These are phyloP conservation scores for Teratosphaeria viscida DNA, from an alignment of 2,329 filamentous ascomycete species.

Conservation along the genomic window DNA sequence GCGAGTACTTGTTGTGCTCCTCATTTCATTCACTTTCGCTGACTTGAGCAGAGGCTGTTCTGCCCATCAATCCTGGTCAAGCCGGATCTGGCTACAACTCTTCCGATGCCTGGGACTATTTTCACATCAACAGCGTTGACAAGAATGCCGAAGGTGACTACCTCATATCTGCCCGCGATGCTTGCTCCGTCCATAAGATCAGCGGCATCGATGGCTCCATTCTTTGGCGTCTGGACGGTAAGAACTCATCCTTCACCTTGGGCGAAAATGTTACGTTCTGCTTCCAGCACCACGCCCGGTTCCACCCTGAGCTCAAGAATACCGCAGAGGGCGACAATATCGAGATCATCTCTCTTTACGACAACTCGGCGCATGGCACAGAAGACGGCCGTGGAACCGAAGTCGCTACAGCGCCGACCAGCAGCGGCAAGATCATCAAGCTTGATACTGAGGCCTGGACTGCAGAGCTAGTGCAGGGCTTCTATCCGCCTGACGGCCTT, in stretches of 20 bases:
- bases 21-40: background rate
- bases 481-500: conserved; percentile 19
- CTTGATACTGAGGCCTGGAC: conserved; percentile 10
- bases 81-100: background rate
- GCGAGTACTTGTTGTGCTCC: conserved; percentile 11
- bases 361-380: conserved; percentile 31
- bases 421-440: conserved; percentile 10
- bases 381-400: background rate
- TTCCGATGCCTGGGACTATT: conserved; percentile 39
- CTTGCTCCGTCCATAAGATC: conserved; percentile 37
- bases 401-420: conserved; percentile 17
- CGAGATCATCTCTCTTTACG: conserved; percentile 41
- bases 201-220: conserved; percentile 36
- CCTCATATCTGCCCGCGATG: conserved; percentile 42
- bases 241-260: conserved; percentile 6
- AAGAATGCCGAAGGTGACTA: conserved; percentile 40
- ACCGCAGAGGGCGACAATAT: conserved; percentile 16
- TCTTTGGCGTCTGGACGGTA: conserved; percentile 37
- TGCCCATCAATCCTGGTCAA: background rate
- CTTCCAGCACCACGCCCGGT: conserved; percentile 42
- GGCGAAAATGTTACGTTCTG: conserved; percentile 25
- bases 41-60: background rate
- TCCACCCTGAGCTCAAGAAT: conserved; percentile 27
- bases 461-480: conserved; percentile 2
- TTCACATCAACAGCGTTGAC: conserved; percentile 46